Evolutionary conservation across 208 protist genomes (phyloP).

Genomic region (Leishmania braziliensis): DNA sequence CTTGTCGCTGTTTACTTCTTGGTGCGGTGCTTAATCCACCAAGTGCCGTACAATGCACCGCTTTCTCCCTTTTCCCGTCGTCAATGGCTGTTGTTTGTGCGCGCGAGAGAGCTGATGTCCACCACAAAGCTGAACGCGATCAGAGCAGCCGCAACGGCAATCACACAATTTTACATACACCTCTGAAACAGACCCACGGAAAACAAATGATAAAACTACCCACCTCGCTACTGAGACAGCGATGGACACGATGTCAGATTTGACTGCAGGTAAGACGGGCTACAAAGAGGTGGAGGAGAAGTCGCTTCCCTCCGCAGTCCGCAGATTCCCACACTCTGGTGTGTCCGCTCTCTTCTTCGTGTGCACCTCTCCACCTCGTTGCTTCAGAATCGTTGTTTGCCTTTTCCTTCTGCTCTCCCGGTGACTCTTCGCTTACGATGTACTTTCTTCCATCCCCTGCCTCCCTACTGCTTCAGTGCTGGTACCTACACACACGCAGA

Average conservation of each 20-base stretch:
- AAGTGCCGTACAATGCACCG: not conserved
- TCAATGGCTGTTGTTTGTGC: not conserved
- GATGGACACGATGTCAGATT: not conserved
- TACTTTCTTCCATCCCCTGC: not conserved
- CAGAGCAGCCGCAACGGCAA: not conserved
- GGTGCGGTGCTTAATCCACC: not conserved
- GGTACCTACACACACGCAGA: not conserved
- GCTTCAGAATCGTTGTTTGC: not conserved
- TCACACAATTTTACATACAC: not conserved
- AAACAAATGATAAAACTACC: not conserved
- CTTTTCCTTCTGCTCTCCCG: not conserved
- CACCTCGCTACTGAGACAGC: not conserved
- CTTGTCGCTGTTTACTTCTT: not conserved
- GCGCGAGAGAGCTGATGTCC: not conserved
- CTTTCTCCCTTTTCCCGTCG: not conserved
- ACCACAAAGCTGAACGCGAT: not conserved
- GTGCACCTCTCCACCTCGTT: not conserved
- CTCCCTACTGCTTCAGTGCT: not conserved
- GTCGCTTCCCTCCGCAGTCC: not conserved
- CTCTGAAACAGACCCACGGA: not conserved
- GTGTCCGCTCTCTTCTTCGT: not conserved
- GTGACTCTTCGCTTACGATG: not conserved
- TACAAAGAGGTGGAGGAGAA: not conserved
- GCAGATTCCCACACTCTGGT: not conserved
- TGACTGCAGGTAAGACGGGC: not conserved